Evolutionary conservation across 164 flowering plant species (phyloP).

Genomic region (Magnolia officinalis): DNA sequence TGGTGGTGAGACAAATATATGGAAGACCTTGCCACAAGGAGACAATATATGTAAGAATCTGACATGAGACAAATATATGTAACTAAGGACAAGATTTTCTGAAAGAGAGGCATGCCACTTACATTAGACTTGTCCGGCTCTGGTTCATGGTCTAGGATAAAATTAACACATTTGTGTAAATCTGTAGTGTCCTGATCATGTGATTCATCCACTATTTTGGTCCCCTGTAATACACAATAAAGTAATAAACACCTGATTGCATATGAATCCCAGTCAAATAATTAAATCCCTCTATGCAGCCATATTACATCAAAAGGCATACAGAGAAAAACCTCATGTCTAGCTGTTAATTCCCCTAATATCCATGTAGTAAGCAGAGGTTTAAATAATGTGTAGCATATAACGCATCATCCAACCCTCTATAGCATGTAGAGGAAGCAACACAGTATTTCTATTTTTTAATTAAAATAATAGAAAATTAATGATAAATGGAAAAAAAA

Average conservation of each 20-base stretch:
- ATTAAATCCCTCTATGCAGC: not conserved
- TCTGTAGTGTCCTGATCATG: constrained; percentile 94
- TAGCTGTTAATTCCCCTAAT: not conserved
- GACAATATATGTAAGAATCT: not conserved
- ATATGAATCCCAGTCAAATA: not conserved
- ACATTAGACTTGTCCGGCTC: constrained; percentile 49
- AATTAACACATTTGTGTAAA: constrained; percentile 72
- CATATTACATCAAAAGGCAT: not conserved
- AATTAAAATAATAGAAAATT: too few species aligned
- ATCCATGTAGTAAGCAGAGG: not conserved
- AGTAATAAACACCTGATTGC: not conserved
- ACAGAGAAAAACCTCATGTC: not conserved
- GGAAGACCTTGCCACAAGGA: not conserved
- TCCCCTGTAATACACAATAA: constrained; percentile 52
- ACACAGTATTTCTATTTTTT: too few species aligned
- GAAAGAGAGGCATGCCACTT: constrained; percentile 24
- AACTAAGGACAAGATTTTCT: not conserved
- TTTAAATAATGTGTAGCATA: too few species aligned
- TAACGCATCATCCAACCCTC: too few species aligned
- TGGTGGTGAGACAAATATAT: not conserved
- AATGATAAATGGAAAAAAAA: too few species aligned
- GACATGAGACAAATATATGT: not conserved
- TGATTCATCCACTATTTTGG: constrained; percentile 60
- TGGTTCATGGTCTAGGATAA: constrained; percentile 38
- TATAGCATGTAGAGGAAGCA: too few species aligned